Conservation (phyloP, 768 basidiomycete genomes). For the Xerocomus spinulosus region DNA sequence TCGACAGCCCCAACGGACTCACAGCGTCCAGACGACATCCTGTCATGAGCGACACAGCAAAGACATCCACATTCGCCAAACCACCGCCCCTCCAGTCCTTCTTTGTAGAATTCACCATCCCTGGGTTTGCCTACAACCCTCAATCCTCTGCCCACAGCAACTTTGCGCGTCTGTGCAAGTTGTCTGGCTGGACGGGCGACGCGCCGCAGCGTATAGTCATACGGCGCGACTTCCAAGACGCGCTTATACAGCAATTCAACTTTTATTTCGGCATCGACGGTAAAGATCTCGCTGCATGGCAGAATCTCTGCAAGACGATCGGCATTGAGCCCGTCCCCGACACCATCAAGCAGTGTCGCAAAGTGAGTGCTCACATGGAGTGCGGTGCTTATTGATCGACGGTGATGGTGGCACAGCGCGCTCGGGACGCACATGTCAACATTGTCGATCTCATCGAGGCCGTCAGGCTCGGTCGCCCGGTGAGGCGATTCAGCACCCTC, state of each 20-base stretch:
- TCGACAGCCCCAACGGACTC: too few species aligned
- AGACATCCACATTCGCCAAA: background rate
- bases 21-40: too few species aligned
- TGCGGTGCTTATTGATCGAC: background rate
- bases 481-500: slow-evolving; percentile 20
- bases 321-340: slow-evolving; percentile 14
- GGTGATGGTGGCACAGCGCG: slow-evolving; percentile 10
- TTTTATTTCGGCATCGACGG: slow-evolving; percentile 16
- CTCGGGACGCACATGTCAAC: slow-evolving; percentile 28
- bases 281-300: slow-evolving; percentile 16
- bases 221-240: slow-evolving; percentile 11
- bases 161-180: slow-evolving; percentile 13
- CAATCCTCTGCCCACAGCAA: slow-evolving; percentile 7
- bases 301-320: slow-evolving; percentile 17
- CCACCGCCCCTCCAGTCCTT: background rate
- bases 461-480: slow-evolving; percentile 4
- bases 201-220: background rate
- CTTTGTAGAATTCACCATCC: background rate
- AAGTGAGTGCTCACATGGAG: slow-evolving; percentile 12
- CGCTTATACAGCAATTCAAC: slow-evolving; percentile 26
- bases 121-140: background rate
- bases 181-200: slow-evolving; percentile 2
- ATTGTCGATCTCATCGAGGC: slow-evolving; percentile 30
- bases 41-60: background rate
- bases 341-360: slow-evolving; percentile 12